Conservation (phyloP, 148 eudicot species). For the Bassia scoparia region DNA sequence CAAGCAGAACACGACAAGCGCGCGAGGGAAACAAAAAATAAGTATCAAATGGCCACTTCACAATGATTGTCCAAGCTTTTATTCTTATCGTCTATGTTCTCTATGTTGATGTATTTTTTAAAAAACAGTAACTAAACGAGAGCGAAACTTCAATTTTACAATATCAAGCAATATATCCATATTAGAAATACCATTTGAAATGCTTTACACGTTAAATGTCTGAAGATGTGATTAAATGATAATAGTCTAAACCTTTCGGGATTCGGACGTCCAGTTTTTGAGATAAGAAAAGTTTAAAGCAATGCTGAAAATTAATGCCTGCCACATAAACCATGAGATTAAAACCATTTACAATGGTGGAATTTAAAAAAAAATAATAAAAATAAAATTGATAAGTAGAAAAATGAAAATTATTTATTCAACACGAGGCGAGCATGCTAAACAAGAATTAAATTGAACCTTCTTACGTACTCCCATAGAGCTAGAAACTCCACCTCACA, state of each 20-base stretch:
- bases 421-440: background rate
- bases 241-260: constrained; percentile 62
- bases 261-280: constrained; percentile 60
- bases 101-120: background rate
- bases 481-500: too few relatives aligned
- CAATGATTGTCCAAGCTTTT: background rate
- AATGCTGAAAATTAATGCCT: constrained; percentile 94
- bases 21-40: background rate
- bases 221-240: background rate
- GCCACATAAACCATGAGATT: constrained; percentile 30
- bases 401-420: background rate
- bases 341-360: constrained; percentile 18
- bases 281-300: constrained; percentile 79
- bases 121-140: too few relatives aligned
- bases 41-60: constrained; percentile 1
- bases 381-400: constrained; percentile 2
- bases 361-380: too few relatives aligned
- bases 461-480: too few relatives aligned
- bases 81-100: background rate
- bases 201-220: background rate
- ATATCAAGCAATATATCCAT: background rate
- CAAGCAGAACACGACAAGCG: too few relatives aligned
- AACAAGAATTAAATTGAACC: too few relatives aligned
- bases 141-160: background rate
- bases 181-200: background rate